Conservation (phyloP, 2,329 filamentous ascomycete genomes). For the Elsinoe australis region DNA sequence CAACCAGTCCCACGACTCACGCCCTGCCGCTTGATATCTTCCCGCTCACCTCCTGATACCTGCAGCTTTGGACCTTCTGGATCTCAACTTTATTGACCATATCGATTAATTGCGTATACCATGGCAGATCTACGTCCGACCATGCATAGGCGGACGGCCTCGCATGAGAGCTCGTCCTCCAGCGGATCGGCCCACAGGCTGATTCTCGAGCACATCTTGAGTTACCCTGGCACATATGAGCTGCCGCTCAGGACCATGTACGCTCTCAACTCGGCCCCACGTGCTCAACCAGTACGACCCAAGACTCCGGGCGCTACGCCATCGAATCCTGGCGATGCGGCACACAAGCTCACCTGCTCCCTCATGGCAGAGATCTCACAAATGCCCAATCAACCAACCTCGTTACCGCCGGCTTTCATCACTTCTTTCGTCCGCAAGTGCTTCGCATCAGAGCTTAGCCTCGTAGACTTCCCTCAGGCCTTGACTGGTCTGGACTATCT, state of each 20-base stretch:
- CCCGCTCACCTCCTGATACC: slow-evolving; percentile 10
- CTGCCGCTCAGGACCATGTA: slow-evolving; percentile 62
- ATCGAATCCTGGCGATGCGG: slow-evolving; percentile 25
- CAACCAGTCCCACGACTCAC: background rate
- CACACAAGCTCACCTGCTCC: slow-evolving; percentile 43
- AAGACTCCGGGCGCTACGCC: slow-evolving; percentile 25
- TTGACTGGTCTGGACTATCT: slow-evolving; percentile 60
- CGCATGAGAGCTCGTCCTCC: slow-evolving; percentile 30
- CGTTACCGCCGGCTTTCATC: slow-evolving; percentile 55
- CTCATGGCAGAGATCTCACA: slow-evolving; percentile 52
- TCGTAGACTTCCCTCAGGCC: slow-evolving; percentile 59
- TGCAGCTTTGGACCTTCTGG: background rate
- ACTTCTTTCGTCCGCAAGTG: slow-evolving; percentile 53
- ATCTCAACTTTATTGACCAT: background rate
- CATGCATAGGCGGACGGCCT: slow-evolving; percentile 16
- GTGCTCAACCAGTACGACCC: slow-evolving; percentile 29
- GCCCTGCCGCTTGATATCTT: background rate
- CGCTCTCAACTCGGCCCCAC: slow-evolving; percentile 54
- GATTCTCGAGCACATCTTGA: slow-evolving; percentile 53
- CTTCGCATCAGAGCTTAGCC: slow-evolving; percentile 49
- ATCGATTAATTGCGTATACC: background rate
- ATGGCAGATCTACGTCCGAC: slow-evolving; percentile 5
- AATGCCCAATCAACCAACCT: slow-evolving; percentile 52
- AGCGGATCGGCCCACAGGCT: slow-evolving; percentile 37
- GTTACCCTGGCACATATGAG: slow-evolving; percentile 56